Percentiles rank a stretch among this genome's conserved stretches.
Conservation (phyloP, 2,329 filamentous ascomycete species). For the Xylariaceae sp. region DNA sequence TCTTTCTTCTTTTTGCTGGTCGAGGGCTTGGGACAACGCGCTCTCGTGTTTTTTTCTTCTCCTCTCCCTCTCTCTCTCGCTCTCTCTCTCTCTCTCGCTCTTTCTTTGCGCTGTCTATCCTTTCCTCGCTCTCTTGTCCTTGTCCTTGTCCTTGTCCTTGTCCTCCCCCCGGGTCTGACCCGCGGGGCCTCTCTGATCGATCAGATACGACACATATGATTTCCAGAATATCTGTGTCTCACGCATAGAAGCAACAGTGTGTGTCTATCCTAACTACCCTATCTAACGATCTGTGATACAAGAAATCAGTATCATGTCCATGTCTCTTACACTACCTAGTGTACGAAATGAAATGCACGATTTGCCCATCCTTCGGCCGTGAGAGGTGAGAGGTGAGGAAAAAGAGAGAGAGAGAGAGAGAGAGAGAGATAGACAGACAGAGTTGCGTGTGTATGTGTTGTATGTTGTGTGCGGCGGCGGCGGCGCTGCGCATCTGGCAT, state of each 20-base stretch:
- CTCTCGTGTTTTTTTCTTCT: not conserved
- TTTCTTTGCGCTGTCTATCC: not conserved
- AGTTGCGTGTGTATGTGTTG: too few relatives aligned
- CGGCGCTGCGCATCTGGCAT: constrained; percentile 9
- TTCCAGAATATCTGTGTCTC: constrained; percentile 7
- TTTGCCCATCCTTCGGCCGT: constrained; percentile 7
- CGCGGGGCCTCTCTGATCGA: not conserved
- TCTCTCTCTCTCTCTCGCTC: too few relatives aligned
- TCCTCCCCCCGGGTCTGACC: constrained; percentile 2
- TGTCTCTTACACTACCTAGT: constrained; percentile 4
- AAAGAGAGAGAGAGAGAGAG: too few relatives aligned
- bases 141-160: constrained; percentile 1
- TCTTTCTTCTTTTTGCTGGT: too few relatives aligned
- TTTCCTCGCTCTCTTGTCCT: constrained; percentile 5
- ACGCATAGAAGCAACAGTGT: not conserved
- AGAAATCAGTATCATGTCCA: too few relatives aligned
- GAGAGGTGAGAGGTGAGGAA: not conserved
- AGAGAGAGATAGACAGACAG: too few relatives aligned
- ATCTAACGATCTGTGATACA: too few relatives aligned
- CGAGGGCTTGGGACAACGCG: too few relatives aligned
- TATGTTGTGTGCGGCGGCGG: constrained; percentile 1
- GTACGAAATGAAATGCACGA: not conserved
- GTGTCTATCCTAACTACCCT: too few relatives aligned
- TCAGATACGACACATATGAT: constrained; percentile 7
- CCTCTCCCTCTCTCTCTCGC: not conserved